Base-by-base conservation (phyloP, 257 asterid genomes). In the Scutellaria minor region DNA sequence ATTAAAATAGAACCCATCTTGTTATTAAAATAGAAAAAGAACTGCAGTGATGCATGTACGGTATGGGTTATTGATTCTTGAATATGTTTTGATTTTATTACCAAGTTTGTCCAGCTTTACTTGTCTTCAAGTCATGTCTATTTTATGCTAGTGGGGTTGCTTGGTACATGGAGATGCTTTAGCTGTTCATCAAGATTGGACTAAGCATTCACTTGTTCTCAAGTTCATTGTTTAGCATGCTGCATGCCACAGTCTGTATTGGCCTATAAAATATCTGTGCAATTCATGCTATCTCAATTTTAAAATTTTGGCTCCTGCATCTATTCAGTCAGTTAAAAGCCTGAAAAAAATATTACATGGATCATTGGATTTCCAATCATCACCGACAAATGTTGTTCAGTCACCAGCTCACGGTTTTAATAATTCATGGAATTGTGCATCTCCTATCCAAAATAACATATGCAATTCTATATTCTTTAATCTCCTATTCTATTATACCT, bases 401-500 rank as follows among this genome's bases (percentile, higher is more conserved):
- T 20, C 56, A 46, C 62, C 68, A 24, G 35, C 57, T 48, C 39
- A 6, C 66, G 60, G 7, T 27, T 15, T 63, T 15, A 53, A 39
- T 70, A 14, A 46, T 60, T 52, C 52, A 60, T 51, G 41, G 60
- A 55, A 41, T 53, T 24, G 14, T 44, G 12, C 18, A 18, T 45
- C n/a, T 41, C 5, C 12, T 50, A 4, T 55, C 8, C 9, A 9
- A 8, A 18, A 64, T 15, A 47, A 27, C 52, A 59, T 24, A 10
- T 42, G 64, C 50, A 52, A 54, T 42, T 22, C 51, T 10, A 27
- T 48, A 31, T 67, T 55, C 53, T 35, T 69, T 60, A 69, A 42
- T 54, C 57, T 70, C 53, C 69, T 40, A 39, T 20, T 73, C 63
- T 46, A 9, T 71, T 51, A 5, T 40, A 14, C 71, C 65, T 64